These are phyloP conservation scores for Murraya paniculata DNA, from an alignment of 345 rosid genomes.

Conservation along the genomic window DNA sequence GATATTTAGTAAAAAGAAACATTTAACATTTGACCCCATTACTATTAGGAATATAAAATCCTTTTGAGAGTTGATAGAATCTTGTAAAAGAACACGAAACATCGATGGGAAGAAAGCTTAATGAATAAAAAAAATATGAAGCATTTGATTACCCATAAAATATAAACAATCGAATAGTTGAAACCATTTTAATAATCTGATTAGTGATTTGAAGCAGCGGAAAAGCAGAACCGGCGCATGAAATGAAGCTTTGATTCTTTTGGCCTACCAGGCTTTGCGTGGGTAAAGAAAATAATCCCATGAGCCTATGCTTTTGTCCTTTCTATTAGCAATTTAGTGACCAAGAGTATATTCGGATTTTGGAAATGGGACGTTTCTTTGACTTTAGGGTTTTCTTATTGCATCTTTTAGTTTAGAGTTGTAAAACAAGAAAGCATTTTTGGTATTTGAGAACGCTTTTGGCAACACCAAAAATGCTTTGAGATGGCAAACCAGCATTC, in stretches of 20 bases:
- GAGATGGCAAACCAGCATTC: not conserved
- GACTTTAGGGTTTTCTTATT: too few relatives aligned
- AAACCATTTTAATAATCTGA: not conserved
- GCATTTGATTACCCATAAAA: too few relatives aligned
- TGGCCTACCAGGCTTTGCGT: not conserved
- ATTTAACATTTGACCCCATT: not conserved
- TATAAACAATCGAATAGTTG: too few relatives aligned
- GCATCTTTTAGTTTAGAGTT: not conserved
- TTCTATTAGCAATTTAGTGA: not conserved
- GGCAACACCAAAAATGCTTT: not conserved
- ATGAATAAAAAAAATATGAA: not conserved
- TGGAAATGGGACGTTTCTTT: too few relatives aligned
- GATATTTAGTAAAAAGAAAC: not conserved
- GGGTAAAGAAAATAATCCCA: not conserved
- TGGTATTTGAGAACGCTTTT: not conserved
- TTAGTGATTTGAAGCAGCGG: not conserved
- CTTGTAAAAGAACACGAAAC: not conserved
- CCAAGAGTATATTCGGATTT: not conserved
- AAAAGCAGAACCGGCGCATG: constrained; percentile 29
- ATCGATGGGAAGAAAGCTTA: not conserved
- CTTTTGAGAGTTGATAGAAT: not conserved
- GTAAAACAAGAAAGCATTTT: not conserved
- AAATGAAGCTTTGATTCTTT: not conserved
- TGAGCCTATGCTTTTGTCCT: not conserved
- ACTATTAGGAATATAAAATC: not conserved